Evolutionary conservation across 73 alveolate species (phyloP), one percentile per base, ranked within the genome.

Genomic region (Tetrahymena malaccensis): DNA sequence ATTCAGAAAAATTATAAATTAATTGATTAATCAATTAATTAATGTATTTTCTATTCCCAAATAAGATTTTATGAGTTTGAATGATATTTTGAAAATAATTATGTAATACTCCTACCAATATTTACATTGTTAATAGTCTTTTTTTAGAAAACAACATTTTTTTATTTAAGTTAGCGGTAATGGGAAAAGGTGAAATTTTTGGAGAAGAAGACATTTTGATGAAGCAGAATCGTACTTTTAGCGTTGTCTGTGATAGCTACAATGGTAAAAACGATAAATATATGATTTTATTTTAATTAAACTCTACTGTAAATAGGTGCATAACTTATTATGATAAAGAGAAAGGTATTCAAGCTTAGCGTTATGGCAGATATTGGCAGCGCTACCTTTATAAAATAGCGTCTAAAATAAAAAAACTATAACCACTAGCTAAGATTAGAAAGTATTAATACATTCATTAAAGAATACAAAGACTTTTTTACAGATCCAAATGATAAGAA

Each of bases 131-230:
- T 35, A 1, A 93, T 43, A 84, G 70, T 96, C 55, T 94, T 3
- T 1, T 94, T 94, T 85, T 19, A 9, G 19, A 43, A 94, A 40
- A 25, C 1, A 5, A n/a, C 33, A 4, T 27, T 31, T 70, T 22
- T 50, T 85, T 70, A 83, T 40, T 40, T 40, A 94, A 21, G 93
- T 94, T 35, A 37, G 96, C 35, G 15, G 55, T 40, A 9, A 70
- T 70, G 43, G 89, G 89, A 31, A 31, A 70, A n/a, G 98, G 98
- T 6, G 95, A 96, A 25, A 34, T 96, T 43, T 55, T 96, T 44
- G 98, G 98, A 19, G 98, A 96, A 94, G 97, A 94, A 55, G 98
- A 96, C 56, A 95, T 57, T 27, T 34, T 96, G 31, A 83, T 35
- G 43, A 44, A 55, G 31, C 19, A 89, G 25, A 43, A 38, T 93